Conservation (phyloP, 306 rosid species). For the Bauhinia variegata region DNA sequence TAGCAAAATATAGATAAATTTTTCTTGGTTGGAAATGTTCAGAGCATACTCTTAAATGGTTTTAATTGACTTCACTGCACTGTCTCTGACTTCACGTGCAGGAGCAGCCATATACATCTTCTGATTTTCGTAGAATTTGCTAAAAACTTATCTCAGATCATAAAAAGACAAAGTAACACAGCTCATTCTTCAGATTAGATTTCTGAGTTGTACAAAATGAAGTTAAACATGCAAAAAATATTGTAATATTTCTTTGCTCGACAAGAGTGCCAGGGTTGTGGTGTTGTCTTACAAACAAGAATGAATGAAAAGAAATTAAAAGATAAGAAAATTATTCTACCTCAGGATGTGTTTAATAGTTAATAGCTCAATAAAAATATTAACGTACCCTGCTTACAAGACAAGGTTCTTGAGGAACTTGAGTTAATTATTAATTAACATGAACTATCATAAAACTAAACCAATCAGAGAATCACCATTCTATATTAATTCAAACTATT, state of each 20-base stretch:
- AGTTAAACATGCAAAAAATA: background rate
- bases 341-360: too few relatives aligned
- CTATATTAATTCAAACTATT: background rate
- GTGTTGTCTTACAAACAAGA: background rate
- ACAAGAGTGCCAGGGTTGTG: background rate
- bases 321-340: too few relatives aligned
- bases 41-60: background rate
- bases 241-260: background rate
- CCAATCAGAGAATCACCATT: too few relatives aligned
- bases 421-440: background rate
- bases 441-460: background rate
- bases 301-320: too few relatives aligned
- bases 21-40: background rate
- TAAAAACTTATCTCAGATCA: background rate
- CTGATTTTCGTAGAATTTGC: background rate
- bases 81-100: constrained; percentile 36
- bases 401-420: too few relatives aligned
- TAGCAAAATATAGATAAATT: too few relatives aligned
- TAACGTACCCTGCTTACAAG: too few relatives aligned
- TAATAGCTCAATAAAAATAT: too few relatives aligned
- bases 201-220: background rate
- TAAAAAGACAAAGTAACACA: background rate
- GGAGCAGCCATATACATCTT: constrained; percentile 18
- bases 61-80: constrained; percentile 21
- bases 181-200: background rate